Conservation (phyloP, 140 eudicot genomes). For the Stevia rebaudiana region DNA sequence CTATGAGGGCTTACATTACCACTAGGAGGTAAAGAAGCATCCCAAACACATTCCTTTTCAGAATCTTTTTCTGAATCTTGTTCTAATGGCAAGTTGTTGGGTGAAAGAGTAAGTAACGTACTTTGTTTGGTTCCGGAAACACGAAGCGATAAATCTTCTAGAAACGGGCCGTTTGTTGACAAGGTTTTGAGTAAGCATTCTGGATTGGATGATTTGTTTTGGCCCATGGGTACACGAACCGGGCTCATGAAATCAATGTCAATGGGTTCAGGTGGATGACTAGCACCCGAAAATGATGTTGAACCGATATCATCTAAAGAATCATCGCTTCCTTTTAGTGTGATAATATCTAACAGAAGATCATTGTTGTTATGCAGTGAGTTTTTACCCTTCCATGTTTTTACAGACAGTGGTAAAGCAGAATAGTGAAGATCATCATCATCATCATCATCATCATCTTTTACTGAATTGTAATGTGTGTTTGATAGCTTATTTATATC, state of each 20-base stretch:
- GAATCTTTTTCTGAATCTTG: slow-evolving; percentile 61
- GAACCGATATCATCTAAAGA: slow-evolving; percentile 59
- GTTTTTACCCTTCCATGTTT: slow-evolving; percentile 52
- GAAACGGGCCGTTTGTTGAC: slow-evolving; percentile 55
- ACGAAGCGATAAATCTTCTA: slow-evolving; percentile 55
- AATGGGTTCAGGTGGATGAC: slow-evolving; percentile 81
- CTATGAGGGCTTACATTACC: slow-evolving; percentile 91
- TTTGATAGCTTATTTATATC: slow-evolving; percentile 20
- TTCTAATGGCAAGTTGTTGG: slow-evolving; percentile 31
- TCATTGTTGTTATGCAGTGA: slow-evolving; percentile 41
- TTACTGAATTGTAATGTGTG: slow-evolving; percentile 27
- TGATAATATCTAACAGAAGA: slow-evolving; percentile 42
- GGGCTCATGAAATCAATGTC: slow-evolving; percentile 68
- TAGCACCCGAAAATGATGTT: slow-evolving; percentile 68
- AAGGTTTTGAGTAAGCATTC: slow-evolving; percentile 43
- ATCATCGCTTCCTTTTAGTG: slow-evolving; percentile 41
- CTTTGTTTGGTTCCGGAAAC: slow-evolving; percentile 41
- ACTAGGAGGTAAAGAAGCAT: slow-evolving; percentile 83
- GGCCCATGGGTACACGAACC: slow-evolving; percentile 57
- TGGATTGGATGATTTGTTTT: slow-evolving; percentile 38
- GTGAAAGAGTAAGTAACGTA: slow-evolving; percentile 42
- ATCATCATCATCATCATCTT: slow-evolving; percentile 39
- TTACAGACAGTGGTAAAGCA: slow-evolving; percentile 24
- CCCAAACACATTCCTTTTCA: slow-evolving; percentile 83
- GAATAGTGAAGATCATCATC: slow-evolving; percentile 25